These are phyloP conservation scores for Botrytis aclada DNA, from an alignment of 2,329 filamentous ascomycete species.

Conservation along the genomic window DNA sequence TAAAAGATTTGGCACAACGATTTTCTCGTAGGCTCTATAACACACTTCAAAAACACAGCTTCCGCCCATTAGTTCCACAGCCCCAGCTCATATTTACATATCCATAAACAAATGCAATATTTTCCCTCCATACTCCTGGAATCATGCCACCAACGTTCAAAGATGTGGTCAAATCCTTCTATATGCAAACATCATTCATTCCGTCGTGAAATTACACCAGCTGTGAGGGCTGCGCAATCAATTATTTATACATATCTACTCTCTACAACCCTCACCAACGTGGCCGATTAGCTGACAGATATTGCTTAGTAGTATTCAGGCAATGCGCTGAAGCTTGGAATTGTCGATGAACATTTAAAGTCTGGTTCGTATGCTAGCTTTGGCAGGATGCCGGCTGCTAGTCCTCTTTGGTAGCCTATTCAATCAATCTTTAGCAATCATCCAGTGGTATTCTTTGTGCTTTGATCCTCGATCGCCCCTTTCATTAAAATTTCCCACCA, in stretches of 20 bases:
- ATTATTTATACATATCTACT: not conserved
- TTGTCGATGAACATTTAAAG: constrained; percentile 62
- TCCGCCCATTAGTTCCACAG: not conserved
- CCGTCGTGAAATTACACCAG: not conserved
- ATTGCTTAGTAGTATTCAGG: constrained; percentile 48
- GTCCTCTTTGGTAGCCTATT: constrained; percentile 18
- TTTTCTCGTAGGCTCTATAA: no score
- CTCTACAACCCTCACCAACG: not conserved
- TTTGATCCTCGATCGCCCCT: not conserved
- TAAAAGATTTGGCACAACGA: no score
- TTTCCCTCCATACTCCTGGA: not conserved
- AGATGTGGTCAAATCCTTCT: not conserved
- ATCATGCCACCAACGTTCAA: not conserved
- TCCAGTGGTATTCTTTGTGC: no score
- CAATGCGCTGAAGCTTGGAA: constrained; percentile 53
- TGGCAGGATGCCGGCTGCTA: constrained; percentile 67
- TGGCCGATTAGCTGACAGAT: not conserved
- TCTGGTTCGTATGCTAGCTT: constrained; percentile 64
- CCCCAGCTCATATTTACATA: not conserved
- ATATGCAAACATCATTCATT: not conserved
- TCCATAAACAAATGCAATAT: not conserved
- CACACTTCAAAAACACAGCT: not conserved
- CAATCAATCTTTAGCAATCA: not conserved
- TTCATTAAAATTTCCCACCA: not conserved
- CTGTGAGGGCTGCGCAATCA: not conserved